phyloP scores from a whole-genome alignment of 176 grass and related monocot species.

The Oryza rufipogon region DNA sequence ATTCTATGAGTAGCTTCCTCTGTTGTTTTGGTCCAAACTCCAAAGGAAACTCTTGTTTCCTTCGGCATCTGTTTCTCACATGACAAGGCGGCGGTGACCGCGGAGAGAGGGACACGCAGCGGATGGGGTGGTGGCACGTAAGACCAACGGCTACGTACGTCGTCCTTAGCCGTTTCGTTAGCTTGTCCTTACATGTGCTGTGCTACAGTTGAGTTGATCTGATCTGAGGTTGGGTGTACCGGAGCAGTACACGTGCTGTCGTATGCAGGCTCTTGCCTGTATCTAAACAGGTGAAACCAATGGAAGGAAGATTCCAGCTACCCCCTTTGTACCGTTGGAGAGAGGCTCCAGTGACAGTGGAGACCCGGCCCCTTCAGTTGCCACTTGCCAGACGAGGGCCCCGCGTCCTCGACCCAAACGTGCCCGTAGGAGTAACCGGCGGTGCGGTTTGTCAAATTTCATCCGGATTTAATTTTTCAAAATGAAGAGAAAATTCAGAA shows the following conservation, averaged over 20 bases:
- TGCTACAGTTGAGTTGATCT: neutral
- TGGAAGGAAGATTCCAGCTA: neutral
- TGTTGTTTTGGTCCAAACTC: neutral
- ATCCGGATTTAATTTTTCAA: too few species aligned
- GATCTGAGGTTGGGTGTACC: neutral
- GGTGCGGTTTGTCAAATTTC: too few species aligned
- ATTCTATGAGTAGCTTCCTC: too few species aligned
- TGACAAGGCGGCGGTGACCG: neutral
- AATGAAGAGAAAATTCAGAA: too few species aligned
- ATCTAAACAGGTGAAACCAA: neutral
- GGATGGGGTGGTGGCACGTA: slow-evolving; percentile 5
- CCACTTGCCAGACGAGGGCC: neutral
- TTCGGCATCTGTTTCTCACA: neutral
- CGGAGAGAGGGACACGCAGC: neutral
- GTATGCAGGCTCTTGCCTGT: neutral
- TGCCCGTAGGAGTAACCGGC: too few species aligned
- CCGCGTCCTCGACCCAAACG: neutral
- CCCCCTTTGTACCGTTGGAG: neutral
- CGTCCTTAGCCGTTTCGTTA: neutral
- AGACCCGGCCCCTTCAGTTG: neutral
- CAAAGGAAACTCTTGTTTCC: neutral
- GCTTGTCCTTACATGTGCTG: neutral
- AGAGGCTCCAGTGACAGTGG: neutral
- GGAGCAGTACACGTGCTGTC: neutral
- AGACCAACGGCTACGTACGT: neutral